These are phyloP conservation scores for Primulina eburnea DNA, from an alignment of 257 asterid species.

Conservation along the genomic window DNA sequence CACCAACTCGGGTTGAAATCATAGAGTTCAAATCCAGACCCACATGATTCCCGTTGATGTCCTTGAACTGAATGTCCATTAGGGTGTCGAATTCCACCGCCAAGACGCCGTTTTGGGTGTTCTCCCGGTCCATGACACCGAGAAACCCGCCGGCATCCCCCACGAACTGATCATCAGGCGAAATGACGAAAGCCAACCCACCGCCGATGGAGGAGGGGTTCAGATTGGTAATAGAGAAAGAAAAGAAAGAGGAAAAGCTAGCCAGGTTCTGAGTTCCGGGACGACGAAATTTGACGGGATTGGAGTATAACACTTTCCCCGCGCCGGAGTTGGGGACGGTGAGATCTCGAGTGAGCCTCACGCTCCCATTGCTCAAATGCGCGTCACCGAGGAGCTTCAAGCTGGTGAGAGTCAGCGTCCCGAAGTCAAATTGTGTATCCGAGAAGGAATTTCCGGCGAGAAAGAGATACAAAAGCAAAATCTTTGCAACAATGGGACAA, in stretches of 20 bases:
- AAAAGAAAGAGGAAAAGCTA: conserved; percentile 71
- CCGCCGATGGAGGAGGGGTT: conserved; percentile 86
- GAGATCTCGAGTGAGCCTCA: conserved; percentile 63
- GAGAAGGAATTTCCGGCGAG: conserved; percentile 21
- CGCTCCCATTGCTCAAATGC: conserved; percentile 65
- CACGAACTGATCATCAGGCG: conserved; percentile 52
- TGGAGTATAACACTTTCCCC: conserved; percentile 60
- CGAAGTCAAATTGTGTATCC: conserved; percentile 50
- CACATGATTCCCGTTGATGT: conserved; percentile 73
- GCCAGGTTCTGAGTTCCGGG: conserved; percentile 43
- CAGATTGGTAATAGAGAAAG: conserved; percentile 61
- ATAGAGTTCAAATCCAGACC: conserved; percentile 76
- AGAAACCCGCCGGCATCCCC: conserved; percentile 76
- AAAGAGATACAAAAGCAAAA: conserved; percentile 9
- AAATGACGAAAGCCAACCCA: conserved; percentile 69
- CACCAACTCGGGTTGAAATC: conserved; percentile 50
- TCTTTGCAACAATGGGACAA: conserved; percentile 11
- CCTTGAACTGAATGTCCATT: conserved; percentile 76
- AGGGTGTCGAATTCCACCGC: conserved; percentile 78
- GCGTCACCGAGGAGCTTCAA: conserved; percentile 83
- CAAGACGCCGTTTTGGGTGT: conserved; percentile 43
- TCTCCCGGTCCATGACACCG: conserved; percentile 53
- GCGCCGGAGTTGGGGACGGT: conserved; percentile 78
- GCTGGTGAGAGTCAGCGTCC: conserved; percentile 51
- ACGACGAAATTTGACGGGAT: conserved; percentile 57